Conservation (phyloP, 176 grass and related monocot species). For the Echinochloa phyllopogon region DNA sequence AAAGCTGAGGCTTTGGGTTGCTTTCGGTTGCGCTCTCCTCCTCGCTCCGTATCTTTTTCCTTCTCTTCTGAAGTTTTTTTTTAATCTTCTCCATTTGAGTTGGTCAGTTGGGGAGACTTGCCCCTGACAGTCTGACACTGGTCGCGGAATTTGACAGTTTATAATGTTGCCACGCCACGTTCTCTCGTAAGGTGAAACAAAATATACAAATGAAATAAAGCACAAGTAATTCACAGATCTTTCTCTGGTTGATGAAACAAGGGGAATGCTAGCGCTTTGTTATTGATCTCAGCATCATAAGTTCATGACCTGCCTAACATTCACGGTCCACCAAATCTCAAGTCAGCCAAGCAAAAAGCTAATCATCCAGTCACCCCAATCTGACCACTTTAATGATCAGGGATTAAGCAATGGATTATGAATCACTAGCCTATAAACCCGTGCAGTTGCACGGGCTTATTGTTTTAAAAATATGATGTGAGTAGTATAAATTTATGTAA, state of each 20-base stretch:
- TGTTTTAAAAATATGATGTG: too few species aligned
- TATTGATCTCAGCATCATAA: background rate
- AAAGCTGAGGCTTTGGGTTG: constrained; percentile 40
- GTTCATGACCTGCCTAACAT: background rate
- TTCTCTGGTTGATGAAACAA: constrained; percentile 11
- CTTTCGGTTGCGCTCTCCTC: constrained; percentile 44
- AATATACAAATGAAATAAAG: background rate
- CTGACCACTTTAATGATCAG: background rate
- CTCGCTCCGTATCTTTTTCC: constrained; percentile 7
- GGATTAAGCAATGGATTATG: background rate
- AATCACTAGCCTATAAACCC: too few species aligned
- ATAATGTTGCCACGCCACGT: background rate
- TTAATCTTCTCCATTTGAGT: background rate
- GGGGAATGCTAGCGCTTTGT: constrained; percentile 41
- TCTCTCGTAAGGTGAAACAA: background rate
- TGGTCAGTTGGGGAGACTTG: background rate
- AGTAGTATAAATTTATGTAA: too few species aligned
- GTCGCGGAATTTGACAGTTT: constrained; percentile 34
- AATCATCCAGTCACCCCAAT: background rate
- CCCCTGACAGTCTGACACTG: constrained; percentile 24
- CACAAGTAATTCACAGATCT: constrained; percentile 1
- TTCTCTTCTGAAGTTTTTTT: background rate
- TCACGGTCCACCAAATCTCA: background rate
- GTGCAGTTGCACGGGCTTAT: too few species aligned
- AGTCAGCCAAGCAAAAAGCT: constrained; percentile 10